Evolutionary conservation across 331 rosid species (phyloP).

Genomic region (Pyrus hybrid): DNA sequence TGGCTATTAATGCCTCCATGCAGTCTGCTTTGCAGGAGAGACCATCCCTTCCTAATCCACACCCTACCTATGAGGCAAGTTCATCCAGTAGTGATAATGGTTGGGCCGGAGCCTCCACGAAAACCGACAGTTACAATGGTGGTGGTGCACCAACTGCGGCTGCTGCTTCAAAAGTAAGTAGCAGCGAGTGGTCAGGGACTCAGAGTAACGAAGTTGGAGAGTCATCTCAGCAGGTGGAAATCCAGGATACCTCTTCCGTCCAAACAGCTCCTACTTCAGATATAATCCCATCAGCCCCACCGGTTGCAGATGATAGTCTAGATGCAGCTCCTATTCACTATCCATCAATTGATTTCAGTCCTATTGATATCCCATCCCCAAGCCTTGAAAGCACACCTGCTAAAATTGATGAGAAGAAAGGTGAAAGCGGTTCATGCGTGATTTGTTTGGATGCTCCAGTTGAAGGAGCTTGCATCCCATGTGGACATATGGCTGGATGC

Average conservation of each 20-base stretch:
- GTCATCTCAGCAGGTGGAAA: slow-evolving; percentile 17
- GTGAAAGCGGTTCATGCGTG: slow-evolving; percentile 54
- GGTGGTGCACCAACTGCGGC: slow-evolving; percentile 24
- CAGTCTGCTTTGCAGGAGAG: slow-evolving; percentile 55
- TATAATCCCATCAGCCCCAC: slow-evolving; percentile 65
- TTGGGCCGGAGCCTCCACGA: neutral
- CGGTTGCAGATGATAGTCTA: slow-evolving; percentile 26
- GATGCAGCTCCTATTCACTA: slow-evolving; percentile 54
- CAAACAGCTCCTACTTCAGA: slow-evolving; percentile 15
- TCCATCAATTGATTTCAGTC: slow-evolving; percentile 80
- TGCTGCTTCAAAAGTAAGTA: slow-evolving; percentile 11
- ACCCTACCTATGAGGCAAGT: slow-evolving; percentile 43
- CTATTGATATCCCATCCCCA: slow-evolving; percentile 38
- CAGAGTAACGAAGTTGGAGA: slow-evolving; percentile 26
- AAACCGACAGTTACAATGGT: slow-evolving; percentile 26
- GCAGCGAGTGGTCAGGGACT: slow-evolving; percentile 15
- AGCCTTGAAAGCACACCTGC: slow-evolving; percentile 19
- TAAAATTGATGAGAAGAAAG: slow-evolving; percentile 28
- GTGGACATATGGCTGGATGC: slow-evolving; percentile 98
- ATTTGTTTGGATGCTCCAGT: slow-evolving; percentile 93
- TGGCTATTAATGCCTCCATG: slow-evolving; percentile 68
- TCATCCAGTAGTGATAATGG: slow-evolving; percentile 34
- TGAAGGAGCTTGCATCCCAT: slow-evolving; percentile 96
- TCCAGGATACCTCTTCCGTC: slow-evolving; percentile 15
- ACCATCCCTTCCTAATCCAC: slow-evolving; percentile 34